Evolutionary conservation across 768 basidiomycete species (phyloP).

Genomic region (Boletus barrowsii): DNA sequence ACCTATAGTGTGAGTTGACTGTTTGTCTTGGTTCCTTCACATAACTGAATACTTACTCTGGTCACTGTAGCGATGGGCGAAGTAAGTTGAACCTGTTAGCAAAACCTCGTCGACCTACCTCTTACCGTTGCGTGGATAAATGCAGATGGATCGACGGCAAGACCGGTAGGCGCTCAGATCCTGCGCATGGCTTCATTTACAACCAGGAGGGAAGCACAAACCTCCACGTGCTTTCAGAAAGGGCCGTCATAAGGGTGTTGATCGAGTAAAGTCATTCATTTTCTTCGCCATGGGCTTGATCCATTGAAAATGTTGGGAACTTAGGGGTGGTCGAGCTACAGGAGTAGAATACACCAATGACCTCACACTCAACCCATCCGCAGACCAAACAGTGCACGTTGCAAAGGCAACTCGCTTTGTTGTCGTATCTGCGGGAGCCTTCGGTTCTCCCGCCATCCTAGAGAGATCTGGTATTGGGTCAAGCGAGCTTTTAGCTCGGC

Average conservation of each 20-base stretch:
- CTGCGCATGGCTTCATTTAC: constrained; percentile 51
- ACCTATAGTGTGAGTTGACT: constrained; percentile 41
- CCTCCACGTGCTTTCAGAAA: constrained; percentile 38
- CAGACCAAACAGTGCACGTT: constrained; percentile 21
- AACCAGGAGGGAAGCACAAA: constrained; percentile 43
- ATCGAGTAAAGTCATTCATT: constrained; percentile 39
- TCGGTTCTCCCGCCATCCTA: constrained; percentile 55
- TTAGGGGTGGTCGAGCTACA: constrained; percentile 33
- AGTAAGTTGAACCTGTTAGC: constrained; percentile 8
- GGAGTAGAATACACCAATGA: constrained; percentile 52
- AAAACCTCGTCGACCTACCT: neutral
- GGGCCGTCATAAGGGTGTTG: constrained; percentile 46
- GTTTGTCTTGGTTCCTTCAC: neutral
- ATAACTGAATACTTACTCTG: neutral
- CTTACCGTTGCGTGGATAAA: neutral
- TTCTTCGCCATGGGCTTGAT: neutral
- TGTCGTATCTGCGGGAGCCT: constrained; percentile 50
- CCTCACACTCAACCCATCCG: constrained; percentile 17
- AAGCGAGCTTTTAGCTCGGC: constrained; percentile 40
- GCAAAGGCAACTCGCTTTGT: constrained; percentile 44
- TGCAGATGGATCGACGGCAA: constrained; percentile 51
- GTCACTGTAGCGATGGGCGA: neutral
- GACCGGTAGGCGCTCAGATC: constrained; percentile 55
- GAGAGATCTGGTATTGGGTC: constrained; percentile 70
- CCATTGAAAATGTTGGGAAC: neutral